phyloP scores from a whole-genome alignment of 192 early-diverging fungal species.

The Coemansia sp. region DNA sequence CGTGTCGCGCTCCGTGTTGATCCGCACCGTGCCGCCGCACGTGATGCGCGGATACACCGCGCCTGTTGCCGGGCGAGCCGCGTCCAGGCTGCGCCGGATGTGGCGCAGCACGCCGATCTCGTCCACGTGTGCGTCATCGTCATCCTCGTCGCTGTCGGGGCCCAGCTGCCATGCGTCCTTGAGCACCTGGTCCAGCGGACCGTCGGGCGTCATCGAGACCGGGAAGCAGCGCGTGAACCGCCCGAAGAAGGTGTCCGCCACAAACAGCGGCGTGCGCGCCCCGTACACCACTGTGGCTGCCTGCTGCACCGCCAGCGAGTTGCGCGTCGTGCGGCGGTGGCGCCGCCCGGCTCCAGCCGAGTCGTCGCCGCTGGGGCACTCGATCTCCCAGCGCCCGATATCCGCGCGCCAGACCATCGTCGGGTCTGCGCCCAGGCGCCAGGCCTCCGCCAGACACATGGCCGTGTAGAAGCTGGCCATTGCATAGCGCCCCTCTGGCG shows the following conservation, averaged over 20 bases:
- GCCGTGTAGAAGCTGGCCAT: conserved; percentile 6
- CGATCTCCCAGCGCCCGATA: conserved; percentile 39
- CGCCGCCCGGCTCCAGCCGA: background rate
- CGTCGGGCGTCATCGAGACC: conserved; percentile 14
- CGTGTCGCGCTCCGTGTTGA: conserved; percentile 27
- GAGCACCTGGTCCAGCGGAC: conserved; percentile 20
- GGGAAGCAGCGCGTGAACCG: conserved; percentile 46
- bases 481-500: conserved; percentile 5
- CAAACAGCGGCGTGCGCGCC: conserved; percentile 26
- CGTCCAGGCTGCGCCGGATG: conserved; percentile 30
- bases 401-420: conserved; percentile 35
- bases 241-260: conserved; percentile 44
- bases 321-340: conserved; percentile 6
- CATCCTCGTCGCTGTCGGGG: background rate
- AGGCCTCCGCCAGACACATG: conserved; percentile 26
- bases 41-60: conserved; percentile 30
- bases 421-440: conserved; percentile 42
- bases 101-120: conserved; percentile 36
- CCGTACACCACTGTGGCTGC: conserved; percentile 24
- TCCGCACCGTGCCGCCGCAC: conserved; percentile 41
- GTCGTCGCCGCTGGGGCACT: conserved; percentile 19
- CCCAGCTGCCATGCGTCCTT: conserved; percentile 53
- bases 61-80: background rate
- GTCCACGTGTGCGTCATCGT: conserved; percentile 18
- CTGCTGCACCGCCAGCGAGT: conserved; percentile 5